Conservation (phyloP, 441 rosid genomes). For the Gossypium davidsonii region DNA sequence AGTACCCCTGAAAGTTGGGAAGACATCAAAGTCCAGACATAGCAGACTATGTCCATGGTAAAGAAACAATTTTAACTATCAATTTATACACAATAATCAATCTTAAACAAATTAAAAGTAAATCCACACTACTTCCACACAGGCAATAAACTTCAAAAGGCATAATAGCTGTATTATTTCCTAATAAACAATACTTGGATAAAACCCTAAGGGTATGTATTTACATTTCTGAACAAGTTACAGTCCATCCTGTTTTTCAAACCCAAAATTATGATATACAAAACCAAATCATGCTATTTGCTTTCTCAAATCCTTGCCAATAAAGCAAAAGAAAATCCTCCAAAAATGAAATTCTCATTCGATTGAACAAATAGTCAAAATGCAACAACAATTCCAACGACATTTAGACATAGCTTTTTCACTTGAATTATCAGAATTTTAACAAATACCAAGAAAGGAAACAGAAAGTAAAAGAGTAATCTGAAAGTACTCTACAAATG, state of each 20-base stretch:
- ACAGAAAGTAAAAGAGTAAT: background rate
- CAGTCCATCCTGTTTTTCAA: background rate
- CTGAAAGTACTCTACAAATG: background rate
- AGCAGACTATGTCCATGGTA: background rate
- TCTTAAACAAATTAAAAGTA: background rate
- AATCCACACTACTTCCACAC: background rate
- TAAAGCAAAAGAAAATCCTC: background rate
- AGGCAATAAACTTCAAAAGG: background rate
- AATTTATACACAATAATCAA: background rate
- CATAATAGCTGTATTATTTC: background rate
- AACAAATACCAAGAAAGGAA: background rate
- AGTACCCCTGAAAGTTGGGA: constrained; percentile 13
- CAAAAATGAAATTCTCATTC: background rate
- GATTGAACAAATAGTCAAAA: background rate
- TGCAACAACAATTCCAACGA: background rate
- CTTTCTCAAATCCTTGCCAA: background rate
- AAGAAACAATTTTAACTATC: background rate
- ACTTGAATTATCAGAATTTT: background rate
- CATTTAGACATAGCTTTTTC: background rate
- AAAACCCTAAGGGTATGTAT: background rate
- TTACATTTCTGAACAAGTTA: background rate
- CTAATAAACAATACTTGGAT: background rate
- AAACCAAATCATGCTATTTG: background rate
- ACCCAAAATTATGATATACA: background rate
- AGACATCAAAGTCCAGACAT: background rate